Conservation (phyloP, 116 monocot species). For the Zostera marina region DNA sequence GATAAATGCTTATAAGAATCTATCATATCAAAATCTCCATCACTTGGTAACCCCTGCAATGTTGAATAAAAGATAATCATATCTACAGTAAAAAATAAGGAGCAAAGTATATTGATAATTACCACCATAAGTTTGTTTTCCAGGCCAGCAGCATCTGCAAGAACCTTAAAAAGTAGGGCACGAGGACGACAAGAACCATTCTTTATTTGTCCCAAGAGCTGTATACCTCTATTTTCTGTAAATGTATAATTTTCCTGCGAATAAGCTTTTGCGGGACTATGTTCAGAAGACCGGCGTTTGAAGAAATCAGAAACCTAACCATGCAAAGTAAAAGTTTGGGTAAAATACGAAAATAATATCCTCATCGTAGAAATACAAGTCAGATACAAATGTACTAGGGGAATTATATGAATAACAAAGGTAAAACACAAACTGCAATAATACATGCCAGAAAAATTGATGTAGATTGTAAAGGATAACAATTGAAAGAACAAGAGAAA, state of each 20-base stretch:
- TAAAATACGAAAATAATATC: neutral
- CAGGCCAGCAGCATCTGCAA: slow-evolving; percentile 85
- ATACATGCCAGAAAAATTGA: no score
- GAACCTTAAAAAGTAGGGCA: slow-evolving; percentile 93
- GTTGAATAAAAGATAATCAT: neutral
- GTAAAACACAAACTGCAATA: no score
- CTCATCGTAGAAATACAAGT: neutral
- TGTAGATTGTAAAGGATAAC: no score
- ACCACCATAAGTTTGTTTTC: slow-evolving; percentile 54
- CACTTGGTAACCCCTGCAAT: slow-evolving; percentile 63
- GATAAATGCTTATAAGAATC: slow-evolving; percentile 94
- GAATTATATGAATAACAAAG: no score
- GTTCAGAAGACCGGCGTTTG: slow-evolving; percentile 66
- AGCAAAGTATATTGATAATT: slow-evolving; percentile 5
- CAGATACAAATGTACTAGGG: no score
- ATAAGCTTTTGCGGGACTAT: slow-evolving; percentile 61
- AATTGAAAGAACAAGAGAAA: no score
- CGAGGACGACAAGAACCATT: slow-evolving; percentile 93
- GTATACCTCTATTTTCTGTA: slow-evolving; percentile 53
- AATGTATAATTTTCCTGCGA: slow-evolving; percentile 47
- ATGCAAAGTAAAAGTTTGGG: neutral
- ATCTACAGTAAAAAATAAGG: neutral
- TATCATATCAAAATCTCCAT: slow-evolving; percentile 48
- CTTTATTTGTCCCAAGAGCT: slow-evolving; percentile 89
- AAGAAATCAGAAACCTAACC: slow-evolving; percentile 87